These are phyloP conservation scores for Chlamydomonas schloesseri DNA, from an alignment of 139 green algal genomes.

Conservation along the genomic window DNA sequence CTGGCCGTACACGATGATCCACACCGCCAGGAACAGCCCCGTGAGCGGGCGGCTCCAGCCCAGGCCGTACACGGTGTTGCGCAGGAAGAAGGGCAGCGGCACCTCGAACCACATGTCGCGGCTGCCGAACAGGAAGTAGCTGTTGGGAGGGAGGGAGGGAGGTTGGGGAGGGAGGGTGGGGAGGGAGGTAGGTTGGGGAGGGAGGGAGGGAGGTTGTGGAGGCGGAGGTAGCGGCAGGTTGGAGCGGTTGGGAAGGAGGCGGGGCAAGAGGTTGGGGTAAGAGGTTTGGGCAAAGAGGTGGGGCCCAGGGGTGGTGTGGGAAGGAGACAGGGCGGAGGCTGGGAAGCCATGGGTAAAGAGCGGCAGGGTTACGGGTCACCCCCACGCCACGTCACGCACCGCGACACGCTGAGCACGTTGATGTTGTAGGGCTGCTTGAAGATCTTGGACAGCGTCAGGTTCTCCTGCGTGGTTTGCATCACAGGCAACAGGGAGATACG, in stretches of 20 bases:
- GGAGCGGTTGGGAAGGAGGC: too few relatives aligned
- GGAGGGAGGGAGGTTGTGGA: too few relatives aligned
- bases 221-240: too few relatives aligned
- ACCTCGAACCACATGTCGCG: conserved; percentile 93
- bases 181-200: neutral
- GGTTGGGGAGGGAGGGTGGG: neutral
- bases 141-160: neutral
- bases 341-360: too few relatives aligned
- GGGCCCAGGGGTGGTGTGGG: too few relatives aligned
- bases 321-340: too few relatives aligned
- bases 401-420: conserved; percentile 77
- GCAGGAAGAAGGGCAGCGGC: conserved; percentile 91
- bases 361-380: too few relatives aligned
- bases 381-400: too few relatives aligned
- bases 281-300: too few relatives aligned
- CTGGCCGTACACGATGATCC: conserved; percentile 69
- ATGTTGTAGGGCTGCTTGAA: conserved; percentile 85
- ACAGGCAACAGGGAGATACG: too few relatives aligned
- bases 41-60: conserved; percentile 70
- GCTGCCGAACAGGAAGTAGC: conserved; percentile 80
- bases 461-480: too few relatives aligned
- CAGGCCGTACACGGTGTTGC: conserved; percentile 70
- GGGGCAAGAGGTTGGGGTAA: too few relatives aligned
- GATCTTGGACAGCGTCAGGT: conserved; percentile 69
- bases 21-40: conserved; percentile 57